Base-by-base conservation (phyloP, 768 basidiomycete species). In the Tylopilus felleus region DNA sequence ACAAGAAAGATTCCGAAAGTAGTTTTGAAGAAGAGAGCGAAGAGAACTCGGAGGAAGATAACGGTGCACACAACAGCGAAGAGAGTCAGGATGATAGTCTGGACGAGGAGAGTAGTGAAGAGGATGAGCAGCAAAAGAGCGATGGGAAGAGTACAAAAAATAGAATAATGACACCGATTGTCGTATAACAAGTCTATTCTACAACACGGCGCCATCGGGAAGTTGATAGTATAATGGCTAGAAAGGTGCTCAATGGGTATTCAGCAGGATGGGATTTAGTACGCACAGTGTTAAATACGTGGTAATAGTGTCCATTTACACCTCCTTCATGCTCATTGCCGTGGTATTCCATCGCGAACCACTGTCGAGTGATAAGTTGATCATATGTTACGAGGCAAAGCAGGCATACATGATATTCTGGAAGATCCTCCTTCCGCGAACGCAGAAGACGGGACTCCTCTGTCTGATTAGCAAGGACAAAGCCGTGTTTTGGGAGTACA, bases 291-390 rank as follows among this genome's bases (percentile, higher is more conserved):
- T 79, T 69, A 64, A 89, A 90, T 14, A 90, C 88, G 72, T 90
- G 87, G 61, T 91, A 90, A 56, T 74, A 82, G 64, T 90, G 88
- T 0, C 86, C 85, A 57, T 84, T 80, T 36, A 82, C 80, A 1
- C 87, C 87, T 16, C 82, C 83, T 22, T 70, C 57, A 36, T 71
- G 60, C 38, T 77, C 72, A 55, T 79, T 73, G 0, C 81, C 84
- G 58, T 84, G 84, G 63, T 88, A 91, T 53, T 78, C 79, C 77
- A 82, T 76, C 1, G 88, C 84, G 75, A 91, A 86, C 89, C 88
- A 90, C 87, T 88, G 50, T 33, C 42, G 44, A 44, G 16, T 8
- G 39, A 16, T 65, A 17, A 63, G 55, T 9, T 16, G 36, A 14
- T 19, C 2, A 23, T 16, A 43, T 14, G 13, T 44, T 13, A 44